phyloP scores from a whole-genome alignment of 495 filamentous ascomycete species.

The Cenococcum geophilum region DNA sequence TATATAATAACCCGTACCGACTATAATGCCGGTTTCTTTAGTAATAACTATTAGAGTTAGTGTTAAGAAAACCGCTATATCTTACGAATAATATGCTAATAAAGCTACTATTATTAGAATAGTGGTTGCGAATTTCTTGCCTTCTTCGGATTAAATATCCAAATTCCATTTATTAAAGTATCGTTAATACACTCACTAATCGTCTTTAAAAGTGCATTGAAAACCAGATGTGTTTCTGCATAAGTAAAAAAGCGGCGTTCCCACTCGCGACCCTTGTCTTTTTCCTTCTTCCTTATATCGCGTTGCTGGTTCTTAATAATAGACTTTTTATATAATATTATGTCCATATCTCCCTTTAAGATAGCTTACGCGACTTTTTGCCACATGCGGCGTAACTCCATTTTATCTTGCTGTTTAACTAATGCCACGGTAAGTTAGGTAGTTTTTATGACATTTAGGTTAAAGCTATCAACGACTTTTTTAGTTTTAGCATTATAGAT shows the following conservation, averaged over 20 bases:
- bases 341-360: slow-evolving; percentile 73
- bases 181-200: slow-evolving; percentile 52
- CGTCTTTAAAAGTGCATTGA: slow-evolving; percentile 52
- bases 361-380: slow-evolving; percentile 75
- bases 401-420: slow-evolving; percentile 73
- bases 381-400: slow-evolving; percentile 89
- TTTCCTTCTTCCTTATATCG: slow-evolving; percentile 74
- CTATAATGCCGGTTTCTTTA: too few relatives aligned
- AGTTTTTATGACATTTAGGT: slow-evolving; percentile 53
- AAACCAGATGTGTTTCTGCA: slow-evolving; percentile 49
- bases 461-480: slow-evolving; percentile 62
- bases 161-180: slow-evolving; percentile 82
- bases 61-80: too few relatives aligned
- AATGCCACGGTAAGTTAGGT: slow-evolving; percentile 67
- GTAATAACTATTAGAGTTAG: too few relatives aligned
- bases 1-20: too few relatives aligned
- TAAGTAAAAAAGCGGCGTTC: slow-evolving; percentile 75
- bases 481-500: slow-evolving; percentile 70
- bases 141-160: slow-evolving; percentile 71
- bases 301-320: slow-evolving; percentile 91
- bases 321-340: slow-evolving; percentile 67
- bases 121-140: slow-evolving; percentile 45
- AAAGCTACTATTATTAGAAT: slow-evolving; percentile 11
- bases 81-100: neutral
- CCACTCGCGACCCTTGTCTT: slow-evolving; percentile 72